Base-by-base conservation (phyloP, 208 protist genomes). In the Phytomonas serpens region DNA sequence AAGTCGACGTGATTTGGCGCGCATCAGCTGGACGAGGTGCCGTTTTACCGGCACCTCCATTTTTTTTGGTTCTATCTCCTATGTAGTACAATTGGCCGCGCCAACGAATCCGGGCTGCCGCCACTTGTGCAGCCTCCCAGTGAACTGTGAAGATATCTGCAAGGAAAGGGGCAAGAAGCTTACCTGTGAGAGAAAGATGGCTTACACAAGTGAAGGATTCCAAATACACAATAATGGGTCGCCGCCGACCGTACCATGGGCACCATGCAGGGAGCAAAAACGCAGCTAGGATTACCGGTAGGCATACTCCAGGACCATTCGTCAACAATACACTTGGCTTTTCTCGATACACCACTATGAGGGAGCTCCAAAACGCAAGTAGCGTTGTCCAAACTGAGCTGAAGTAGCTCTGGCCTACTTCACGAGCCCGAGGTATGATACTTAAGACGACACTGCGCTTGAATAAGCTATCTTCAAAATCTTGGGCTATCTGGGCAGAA, bases 261-360 rank as follows among this genome's bases (percentile, higher is more conserved):
- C 52, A 69, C 52, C 89, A 73, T 29, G 78, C 47, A 2, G 84
- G 67, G 9, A 97, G 30, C 27, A 90, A 73, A 31, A 89, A 16
- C 9, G 77, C 72, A 2, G 90, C 89, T 11, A 76, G 67, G 23
- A 93, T 84, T 13, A 97, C 83, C 16, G 94, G 94, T 36, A 98
- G 75, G 75, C 94, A 98, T 61, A 96, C 90, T 31, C 93, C 94
- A 64, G 94, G 94, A 1, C 94, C 94, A 72, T 98, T 98, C 9
- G 78, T 80, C n/a, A 98, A 77, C 72, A 97, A 72, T 38, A 95
- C 82, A 62, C 90, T 82, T 2, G 91, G 89, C 63, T 63, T 64
- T 69, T 92, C 83, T 7, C 33, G 13, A 7, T 69, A 36, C 30
- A 92, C 75, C 3, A 89, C 63, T 0, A 64, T 61, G 31, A 85